These are phyloP conservation scores for Phytophthora ohioensis DNA, from an alignment of 352 stramenopile genomes.

Conservation along the genomic window DNA sequence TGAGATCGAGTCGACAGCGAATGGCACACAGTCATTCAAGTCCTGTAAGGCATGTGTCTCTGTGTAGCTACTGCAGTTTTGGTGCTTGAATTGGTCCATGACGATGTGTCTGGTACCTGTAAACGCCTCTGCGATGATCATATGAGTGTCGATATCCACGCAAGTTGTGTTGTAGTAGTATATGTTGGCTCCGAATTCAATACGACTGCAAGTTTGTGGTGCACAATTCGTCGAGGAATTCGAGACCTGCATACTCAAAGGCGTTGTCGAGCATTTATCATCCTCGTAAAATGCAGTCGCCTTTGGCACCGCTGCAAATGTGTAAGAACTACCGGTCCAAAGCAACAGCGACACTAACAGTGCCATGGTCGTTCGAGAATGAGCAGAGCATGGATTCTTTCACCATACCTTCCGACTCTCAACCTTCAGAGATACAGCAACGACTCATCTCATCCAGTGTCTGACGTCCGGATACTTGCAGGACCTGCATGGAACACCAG, in stretches of 20 bases:
- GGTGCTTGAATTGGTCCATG: conserved; percentile 30
- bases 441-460: conserved; percentile 28
- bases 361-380: conserved; percentile 42
- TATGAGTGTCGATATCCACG: conserved; percentile 6
- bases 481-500: conserved; percentile 33
- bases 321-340: neutral
- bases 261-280: conserved; percentile 16
- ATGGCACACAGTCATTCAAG: conserved; percentile 32
- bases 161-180: conserved; percentile 39
- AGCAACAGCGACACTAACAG: conserved; percentile 19
- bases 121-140: conserved; percentile 23
- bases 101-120: conserved; percentile 31
- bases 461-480: conserved; percentile 6
- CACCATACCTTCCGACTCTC: conserved; percentile 15
- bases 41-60: conserved; percentile 34
- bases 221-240: conserved; percentile 26
- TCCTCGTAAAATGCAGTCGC: conserved; percentile 30
- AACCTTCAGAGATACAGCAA: neutral
- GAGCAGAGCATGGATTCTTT: conserved; percentile 4
- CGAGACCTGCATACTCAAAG: conserved; percentile 35
- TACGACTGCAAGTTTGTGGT: conserved; percentile 20
- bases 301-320: conserved; percentile 17
- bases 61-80: conserved; percentile 37
- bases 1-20: conserved; percentile 31
- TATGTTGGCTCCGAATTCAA: conserved; percentile 21